A percentile compares a stretch with the other conserved stretches of the same genome.
Conservation (phyloP, 495 filamentous ascomycete species). For the Tuber microsphaerosporum region DNA sequence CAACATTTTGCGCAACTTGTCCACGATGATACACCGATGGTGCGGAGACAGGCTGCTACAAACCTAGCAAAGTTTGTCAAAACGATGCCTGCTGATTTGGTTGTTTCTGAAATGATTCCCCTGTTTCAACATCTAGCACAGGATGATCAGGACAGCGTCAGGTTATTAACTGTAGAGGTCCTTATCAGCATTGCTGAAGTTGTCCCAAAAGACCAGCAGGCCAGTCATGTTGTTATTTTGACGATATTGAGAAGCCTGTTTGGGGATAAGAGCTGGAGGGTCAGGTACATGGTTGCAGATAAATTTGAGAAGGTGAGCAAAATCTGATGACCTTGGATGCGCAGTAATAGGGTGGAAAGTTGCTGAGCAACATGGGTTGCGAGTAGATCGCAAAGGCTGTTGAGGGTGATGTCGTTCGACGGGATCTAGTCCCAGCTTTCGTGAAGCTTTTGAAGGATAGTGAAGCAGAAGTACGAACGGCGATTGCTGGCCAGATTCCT, state of each 20-base stretch:
- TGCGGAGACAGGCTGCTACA: constrained; percentile 89
- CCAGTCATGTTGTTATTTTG: constrained; percentile 86
- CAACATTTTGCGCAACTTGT: constrained; percentile 86
- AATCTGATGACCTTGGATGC: not conserved
- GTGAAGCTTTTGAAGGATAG: constrained; percentile 95
- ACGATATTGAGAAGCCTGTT: constrained; percentile 85
- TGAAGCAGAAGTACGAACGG: constrained; percentile 94
- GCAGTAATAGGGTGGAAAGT: not conserved
- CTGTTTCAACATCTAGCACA: constrained; percentile 91
- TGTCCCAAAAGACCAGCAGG: constrained; percentile 94
- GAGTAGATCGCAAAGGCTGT: constrained; percentile 91
- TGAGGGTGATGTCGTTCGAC: constrained; percentile 87
- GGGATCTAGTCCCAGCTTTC: constrained; percentile 92
- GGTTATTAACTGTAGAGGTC: constrained; percentile 90
- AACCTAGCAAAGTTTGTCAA: constrained; percentile 96
- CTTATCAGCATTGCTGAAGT: constrained; percentile 94
- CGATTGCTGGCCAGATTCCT: constrained; percentile 94
- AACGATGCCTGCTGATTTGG: constrained; percentile 79
- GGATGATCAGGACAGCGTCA: constrained; percentile 96
- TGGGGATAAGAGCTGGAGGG: constrained; percentile 98
- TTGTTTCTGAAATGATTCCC: constrained; percentile 98
- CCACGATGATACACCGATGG: constrained; percentile 98
- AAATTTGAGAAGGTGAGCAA: constrained; percentile 83
- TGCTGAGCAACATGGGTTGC: constrained; percentile 23
- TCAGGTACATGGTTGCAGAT: constrained; percentile 98